phyloP scores from a whole-genome alignment of 2,329 filamentous ascomycete genomes.

The Colletotrichum acutatum region DNA sequence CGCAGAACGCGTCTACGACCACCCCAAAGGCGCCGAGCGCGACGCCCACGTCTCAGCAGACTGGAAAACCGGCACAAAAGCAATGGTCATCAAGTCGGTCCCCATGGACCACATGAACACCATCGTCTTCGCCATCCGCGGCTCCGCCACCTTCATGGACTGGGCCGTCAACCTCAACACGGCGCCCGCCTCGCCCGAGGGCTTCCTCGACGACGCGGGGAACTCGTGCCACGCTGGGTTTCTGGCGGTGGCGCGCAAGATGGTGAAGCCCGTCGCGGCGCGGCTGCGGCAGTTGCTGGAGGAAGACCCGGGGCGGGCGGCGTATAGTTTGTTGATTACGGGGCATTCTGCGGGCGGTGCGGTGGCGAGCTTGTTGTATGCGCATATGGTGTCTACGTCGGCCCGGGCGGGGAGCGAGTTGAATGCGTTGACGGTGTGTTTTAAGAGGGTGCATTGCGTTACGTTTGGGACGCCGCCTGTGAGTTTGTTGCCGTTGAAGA shows the following conservation, averaged over 20 bases:
- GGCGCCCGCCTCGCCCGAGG: conserved; percentile 71
- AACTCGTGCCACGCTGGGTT: conserved; percentile 88
- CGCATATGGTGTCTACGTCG: conserved; percentile 76
- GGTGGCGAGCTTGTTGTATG: conserved; percentile 81
- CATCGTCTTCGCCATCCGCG: conserved; percentile 86
- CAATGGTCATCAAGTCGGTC: conserved; percentile 86
- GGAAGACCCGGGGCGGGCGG: conserved; percentile 74
- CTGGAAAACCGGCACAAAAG: conserved; percentile 80
- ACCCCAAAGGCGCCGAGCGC: conserved; percentile 69
- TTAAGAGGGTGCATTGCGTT: conserved; percentile 84
- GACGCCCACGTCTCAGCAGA: conserved; percentile 78
- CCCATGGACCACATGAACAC: conserved; percentile 81
- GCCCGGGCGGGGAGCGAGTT: conserved; percentile 72
- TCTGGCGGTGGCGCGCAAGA: conserved; percentile 77
- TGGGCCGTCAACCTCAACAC: conserved; percentile 86
- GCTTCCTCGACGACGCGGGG: conserved; percentile 80
- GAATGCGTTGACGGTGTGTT: conserved; percentile 73
- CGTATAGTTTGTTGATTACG: conserved; percentile 81
- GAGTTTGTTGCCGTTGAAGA: conserved; percentile 74
- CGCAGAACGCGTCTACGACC: conserved; percentile 78
- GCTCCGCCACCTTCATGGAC: conserved; percentile 83
- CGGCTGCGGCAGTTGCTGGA: conserved; percentile 76
- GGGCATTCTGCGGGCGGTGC: conserved; percentile 90
- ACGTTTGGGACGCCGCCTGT: conserved; percentile 88
- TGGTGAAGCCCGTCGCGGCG: conserved; percentile 78